These are phyloP conservation scores for Cynanchum wilfordii DNA, from an alignment of 257 asterid species.

Conservation along the genomic window DNA sequence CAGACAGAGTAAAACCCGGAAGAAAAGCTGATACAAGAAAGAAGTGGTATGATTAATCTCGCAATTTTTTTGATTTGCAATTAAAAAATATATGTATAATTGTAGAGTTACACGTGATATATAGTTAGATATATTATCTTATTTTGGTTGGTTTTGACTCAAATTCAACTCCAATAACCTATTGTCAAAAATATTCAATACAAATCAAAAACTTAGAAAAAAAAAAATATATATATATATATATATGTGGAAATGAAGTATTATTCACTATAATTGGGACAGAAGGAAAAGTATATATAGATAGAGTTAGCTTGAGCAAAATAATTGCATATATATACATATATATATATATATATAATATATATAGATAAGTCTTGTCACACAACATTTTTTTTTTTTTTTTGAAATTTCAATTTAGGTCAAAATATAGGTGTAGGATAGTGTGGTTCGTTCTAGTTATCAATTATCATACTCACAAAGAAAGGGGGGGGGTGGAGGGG, in stretches of 20 bases:
- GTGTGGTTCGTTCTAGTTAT: too few species aligned
- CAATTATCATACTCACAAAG: too few species aligned
- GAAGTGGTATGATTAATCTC: constrained; percentile 8
- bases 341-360: background rate
- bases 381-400: background rate
- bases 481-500: too few species aligned
- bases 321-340: background rate
- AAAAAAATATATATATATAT: too few species aligned
- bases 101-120: background rate
- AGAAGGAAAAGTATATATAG: background rate
- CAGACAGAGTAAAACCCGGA: constrained; percentile 26
- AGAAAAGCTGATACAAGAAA: constrained; percentile 17
- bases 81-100: background rate
- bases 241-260: background rate
- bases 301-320: background rate
- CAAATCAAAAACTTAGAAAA: too few species aligned
- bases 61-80: constrained; percentile 4
- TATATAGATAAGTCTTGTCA: background rate
- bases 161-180: background rate
- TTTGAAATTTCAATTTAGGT: background rate
- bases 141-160: background rate
- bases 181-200: background rate
- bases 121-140: background rate
- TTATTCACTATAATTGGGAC: background rate
- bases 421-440: background rate